Conservation (phyloP, 2,329 filamentous ascomycete species). For the Sclerotinia subarctica region DNA sequence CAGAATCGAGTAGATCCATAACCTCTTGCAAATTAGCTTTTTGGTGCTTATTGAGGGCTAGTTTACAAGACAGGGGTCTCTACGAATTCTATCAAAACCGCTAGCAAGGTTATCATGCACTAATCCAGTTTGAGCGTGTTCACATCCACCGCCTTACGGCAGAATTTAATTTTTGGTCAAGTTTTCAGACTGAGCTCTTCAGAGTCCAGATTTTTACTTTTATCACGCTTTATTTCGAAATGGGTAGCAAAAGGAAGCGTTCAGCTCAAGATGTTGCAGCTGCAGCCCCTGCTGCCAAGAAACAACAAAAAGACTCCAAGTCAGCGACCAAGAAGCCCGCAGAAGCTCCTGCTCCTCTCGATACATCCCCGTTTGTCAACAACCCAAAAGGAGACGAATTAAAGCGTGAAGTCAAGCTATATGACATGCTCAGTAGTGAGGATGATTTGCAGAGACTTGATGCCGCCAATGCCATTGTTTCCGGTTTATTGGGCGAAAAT, state of each 20-base stretch:
- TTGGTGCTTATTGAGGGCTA: neutral
- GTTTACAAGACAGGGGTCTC: neutral
- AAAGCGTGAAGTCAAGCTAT: conserved; percentile 56
- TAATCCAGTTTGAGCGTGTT: neutral
- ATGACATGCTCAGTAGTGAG: conserved; percentile 60
- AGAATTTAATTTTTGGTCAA: conserved; percentile 21
- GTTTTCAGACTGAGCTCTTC: conserved; percentile 6
- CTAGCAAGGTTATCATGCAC: neutral
- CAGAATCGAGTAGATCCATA: too few relatives aligned
- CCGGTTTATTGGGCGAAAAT: conserved; percentile 51
- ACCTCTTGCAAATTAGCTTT: too few relatives aligned
- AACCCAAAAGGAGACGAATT: conserved; percentile 52
- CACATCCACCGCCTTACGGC: neutral
- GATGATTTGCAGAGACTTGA: conserved; percentile 54
- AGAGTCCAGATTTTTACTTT: neutral
- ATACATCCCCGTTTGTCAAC: conserved; percentile 48
- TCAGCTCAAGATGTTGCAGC: conserved; percentile 29
- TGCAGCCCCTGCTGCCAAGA: conserved; percentile 31
- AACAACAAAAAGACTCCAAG: conserved; percentile 29
- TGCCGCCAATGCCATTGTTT: conserved; percentile 57
- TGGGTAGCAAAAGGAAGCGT: conserved; percentile 47
- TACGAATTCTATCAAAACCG: neutral
- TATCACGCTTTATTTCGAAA: conserved; percentile 27
- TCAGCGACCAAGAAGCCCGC: conserved; percentile 21
- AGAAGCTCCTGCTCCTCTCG: conserved; percentile 25